Percentiles rank a stretch among this genome's conserved stretches.
Evolutionary conservation across 768 basidiomycete genomes (phyloP).

Genomic region (Termitomyces sp.): DNA sequence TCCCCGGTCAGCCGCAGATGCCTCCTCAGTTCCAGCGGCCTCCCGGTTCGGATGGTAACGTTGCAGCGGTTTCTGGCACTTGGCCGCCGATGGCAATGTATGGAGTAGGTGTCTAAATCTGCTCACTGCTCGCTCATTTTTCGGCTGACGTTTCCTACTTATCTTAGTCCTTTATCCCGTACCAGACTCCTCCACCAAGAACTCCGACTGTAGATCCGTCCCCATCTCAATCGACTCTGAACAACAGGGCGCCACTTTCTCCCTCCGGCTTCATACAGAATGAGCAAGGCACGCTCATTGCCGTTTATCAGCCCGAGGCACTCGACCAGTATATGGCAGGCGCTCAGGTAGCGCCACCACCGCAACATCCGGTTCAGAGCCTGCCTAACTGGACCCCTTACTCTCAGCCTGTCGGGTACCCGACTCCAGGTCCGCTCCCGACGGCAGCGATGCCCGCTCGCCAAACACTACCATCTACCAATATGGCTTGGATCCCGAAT

Average conservation of each 20-base stretch:
- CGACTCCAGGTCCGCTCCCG: slow-evolving; percentile 24
- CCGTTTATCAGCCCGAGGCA: slow-evolving; percentile 68
- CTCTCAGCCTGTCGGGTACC: slow-evolving; percentile 21
- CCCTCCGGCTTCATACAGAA: slow-evolving; percentile 71
- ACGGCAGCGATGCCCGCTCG: slow-evolving; percentile 18
- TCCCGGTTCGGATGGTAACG: slow-evolving; percentile 33
- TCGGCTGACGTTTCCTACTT: background rate
- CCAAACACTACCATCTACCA: slow-evolving; percentile 14
- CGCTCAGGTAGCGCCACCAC: slow-evolving; percentile 23
- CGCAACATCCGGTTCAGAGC: slow-evolving; percentile 21
- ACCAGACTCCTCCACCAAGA: slow-evolving; percentile 35
- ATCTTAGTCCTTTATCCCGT: slow-evolving; percentile 45
- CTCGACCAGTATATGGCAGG: slow-evolving; percentile 65
- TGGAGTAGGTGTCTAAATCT: slow-evolving; percentile 33
- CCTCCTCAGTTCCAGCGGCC: slow-evolving; percentile 29
- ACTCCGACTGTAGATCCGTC: slow-evolving; percentile 28
- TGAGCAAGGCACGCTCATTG: slow-evolving; percentile 67
- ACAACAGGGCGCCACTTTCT: slow-evolving; percentile 50
- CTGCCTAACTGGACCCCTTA: slow-evolving; percentile 30
- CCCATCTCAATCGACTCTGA: slow-evolving; percentile 18
- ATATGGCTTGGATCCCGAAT: slow-evolving; percentile 21
- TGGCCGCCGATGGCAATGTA: slow-evolving; percentile 42
- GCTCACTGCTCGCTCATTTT: background rate
- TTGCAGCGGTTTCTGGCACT: slow-evolving; percentile 25
- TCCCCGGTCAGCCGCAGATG: slow-evolving; percentile 23